These are phyloP conservation scores for Castanopsis chinensis DNA, from an alignment of 306 rosid species.

Conservation along the genomic window DNA sequence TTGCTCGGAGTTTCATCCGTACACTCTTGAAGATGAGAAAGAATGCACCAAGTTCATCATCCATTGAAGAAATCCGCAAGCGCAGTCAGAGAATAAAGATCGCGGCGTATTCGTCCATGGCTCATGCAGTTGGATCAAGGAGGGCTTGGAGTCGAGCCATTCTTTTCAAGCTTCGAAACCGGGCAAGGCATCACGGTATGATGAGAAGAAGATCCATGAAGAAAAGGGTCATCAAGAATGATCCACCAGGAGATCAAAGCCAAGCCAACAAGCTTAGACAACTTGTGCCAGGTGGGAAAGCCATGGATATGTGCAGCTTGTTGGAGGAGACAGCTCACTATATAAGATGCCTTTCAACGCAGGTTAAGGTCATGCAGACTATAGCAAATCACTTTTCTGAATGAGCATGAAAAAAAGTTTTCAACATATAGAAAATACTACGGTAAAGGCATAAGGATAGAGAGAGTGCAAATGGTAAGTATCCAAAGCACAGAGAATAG, in stretches of 20 bases:
- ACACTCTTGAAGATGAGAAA: slow-evolving; percentile 22
- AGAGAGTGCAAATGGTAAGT: neutral
- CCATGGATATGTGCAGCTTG: slow-evolving; percentile 32
- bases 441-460: no score
- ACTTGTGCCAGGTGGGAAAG: slow-evolving; percentile 33
- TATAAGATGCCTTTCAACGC: slow-evolving; percentile 24
- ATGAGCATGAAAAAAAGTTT: neutral
- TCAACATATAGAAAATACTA: neutral
- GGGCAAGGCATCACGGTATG: neutral
- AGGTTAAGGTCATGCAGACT: slow-evolving; percentile 44
- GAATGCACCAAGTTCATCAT: neutral
- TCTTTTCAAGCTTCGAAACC: slow-evolving; percentile 28
- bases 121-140: slow-evolving; percentile 36
- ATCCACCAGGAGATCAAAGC: neutral
- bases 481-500: neutral
- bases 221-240: neutral
- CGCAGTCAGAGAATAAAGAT: slow-evolving; percentile 31
- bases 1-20: slow-evolving; percentile 30
- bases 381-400: slow-evolving; percentile 20
- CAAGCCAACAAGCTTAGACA: slow-evolving; percentile 11
- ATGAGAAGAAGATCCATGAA: slow-evolving; percentile 3
- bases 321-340: slow-evolving; percentile 48
- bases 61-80: neutral
- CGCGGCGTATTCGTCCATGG: slow-evolving; percentile 43
- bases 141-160: slow-evolving; percentile 44